Evolutionary conservation across 306 rosid genomes (phyloP), one percentile per base, ranked within the genome.

Genomic region (Albizia julibrissin): DNA sequence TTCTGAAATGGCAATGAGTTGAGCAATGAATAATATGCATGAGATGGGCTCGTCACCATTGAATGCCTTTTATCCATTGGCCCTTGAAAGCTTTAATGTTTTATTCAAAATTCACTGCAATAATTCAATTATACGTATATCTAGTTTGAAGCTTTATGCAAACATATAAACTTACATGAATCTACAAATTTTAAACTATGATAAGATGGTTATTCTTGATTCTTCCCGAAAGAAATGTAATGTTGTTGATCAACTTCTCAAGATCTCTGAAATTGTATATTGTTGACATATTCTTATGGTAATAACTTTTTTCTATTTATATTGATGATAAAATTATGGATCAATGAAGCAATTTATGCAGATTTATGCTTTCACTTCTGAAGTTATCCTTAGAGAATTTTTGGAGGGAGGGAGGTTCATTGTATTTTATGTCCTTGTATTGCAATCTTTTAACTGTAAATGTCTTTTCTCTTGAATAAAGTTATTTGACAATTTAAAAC

Each of bases 21-120:
- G 22, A 39, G 37, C 12, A 56, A 22, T 5, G 3, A 29, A 16
- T 24, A 43, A 18, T 26, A 43, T 29, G 62, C 49, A 26, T 43
- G 24, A 62, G 62, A 42, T 77, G 10, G 8, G 27, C 31, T 42
- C 2, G 27, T 24, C 29, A 58, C 12, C 5, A 29, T 62, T 42
- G 47, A 74, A 49, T 34, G 24, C 58, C 46, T 68, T 9, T 59
- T 61, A 66, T 80, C 39, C 58, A 65, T 70, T 82, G 10, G 61
- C 59, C 62, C 34, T 50, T 83, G 58, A 44, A 72, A 54, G 54
- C 31, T 64, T 80, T 47, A 29, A 79, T 14, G 77, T 72, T 81
- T 67, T 67, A 21, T 70, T 54, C 61, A 50, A 71, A 31, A 54
- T 46, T 86, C 74, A 69, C 43, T n/a, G 42, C 56, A 29, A 59